These are phyloP conservation scores for Phytophthora constricta DNA, from an alignment of 352 stramenopile genomes.

Conservation along the genomic window DNA sequence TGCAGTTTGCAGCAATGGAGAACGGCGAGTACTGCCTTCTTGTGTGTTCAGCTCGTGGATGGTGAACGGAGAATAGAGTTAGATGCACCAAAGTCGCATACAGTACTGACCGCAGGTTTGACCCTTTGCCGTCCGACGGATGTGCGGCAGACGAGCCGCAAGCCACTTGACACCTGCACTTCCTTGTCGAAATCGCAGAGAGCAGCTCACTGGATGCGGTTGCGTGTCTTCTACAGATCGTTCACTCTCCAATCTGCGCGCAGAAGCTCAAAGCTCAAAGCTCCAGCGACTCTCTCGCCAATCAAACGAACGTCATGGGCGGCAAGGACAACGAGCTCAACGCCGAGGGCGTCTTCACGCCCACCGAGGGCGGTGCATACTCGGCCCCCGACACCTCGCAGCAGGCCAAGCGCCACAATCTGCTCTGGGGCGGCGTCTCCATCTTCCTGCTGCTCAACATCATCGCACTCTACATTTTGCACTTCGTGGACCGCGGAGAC, in stretches of 20 bases:
- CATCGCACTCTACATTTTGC: constrained; percentile 84
- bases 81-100: too few species aligned
- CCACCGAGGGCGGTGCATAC: constrained; percentile 46
- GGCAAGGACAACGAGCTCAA: constrained; percentile 50
- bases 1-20: too few species aligned
- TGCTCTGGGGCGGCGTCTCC: constrained; percentile 41
- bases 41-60: not conserved
- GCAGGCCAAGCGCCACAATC: constrained; percentile 43
- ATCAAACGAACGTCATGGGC: too few species aligned
- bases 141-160: too few species aligned
- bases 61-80: too few species aligned
- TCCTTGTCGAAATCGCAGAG: too few species aligned
- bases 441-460: constrained; percentile 81
- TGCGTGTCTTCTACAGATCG: constrained; percentile 10
- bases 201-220: not conserved
- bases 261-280: constrained; percentile 13
- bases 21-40: too few species aligned
- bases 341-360: constrained; percentile 59
- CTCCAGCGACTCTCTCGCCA: not conserved
- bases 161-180: too few species aligned
- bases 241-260: constrained; percentile 29
- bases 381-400: constrained; percentile 13
- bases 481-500: constrained; percentile 73
- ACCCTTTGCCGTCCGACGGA: not conserved
- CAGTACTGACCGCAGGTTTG: too few species aligned